Evolutionary conservation across 2,329 filamentous ascomycete species (phyloP).

Genomic region (Dothideomycetes sp.): DNA sequence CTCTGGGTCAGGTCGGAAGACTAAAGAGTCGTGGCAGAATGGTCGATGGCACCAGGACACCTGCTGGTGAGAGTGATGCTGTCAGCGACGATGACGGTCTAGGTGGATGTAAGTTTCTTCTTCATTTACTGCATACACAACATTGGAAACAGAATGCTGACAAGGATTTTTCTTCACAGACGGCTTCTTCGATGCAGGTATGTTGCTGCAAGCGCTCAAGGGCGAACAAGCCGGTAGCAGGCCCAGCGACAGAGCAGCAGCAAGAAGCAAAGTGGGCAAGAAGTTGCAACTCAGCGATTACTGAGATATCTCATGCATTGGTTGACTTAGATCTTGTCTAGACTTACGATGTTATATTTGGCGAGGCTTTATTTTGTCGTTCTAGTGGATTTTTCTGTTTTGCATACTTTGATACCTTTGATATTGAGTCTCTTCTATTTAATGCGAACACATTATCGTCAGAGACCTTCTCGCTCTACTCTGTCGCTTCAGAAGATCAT

Average conservation of each 20-base stretch:
- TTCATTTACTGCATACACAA: neutral
- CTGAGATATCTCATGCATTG: too few species aligned
- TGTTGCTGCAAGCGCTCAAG: constrained; percentile 82
- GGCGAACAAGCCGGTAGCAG: constrained; percentile 48
- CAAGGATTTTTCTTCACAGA: constrained; percentile 53
- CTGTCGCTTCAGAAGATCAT: too few species aligned
- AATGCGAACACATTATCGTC: too few species aligned
- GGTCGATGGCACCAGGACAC: constrained; percentile 51
- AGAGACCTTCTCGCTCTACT: too few species aligned
- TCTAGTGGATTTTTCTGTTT: too few species aligned
- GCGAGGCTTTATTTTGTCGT: too few species aligned
- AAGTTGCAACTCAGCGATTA: constrained; percentile 64
- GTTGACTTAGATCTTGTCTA: too few species aligned
- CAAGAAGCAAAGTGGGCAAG: constrained; percentile 63
- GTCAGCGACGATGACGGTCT: constrained; percentile 80
- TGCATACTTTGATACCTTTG: too few species aligned
- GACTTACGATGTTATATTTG: too few species aligned
- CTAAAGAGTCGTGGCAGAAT: constrained; percentile 65
- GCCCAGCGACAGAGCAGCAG: constrained; percentile 47
- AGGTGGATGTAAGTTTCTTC: constrained; percentile 73
- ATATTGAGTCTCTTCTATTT: too few species aligned
- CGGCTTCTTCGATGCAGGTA: constrained; percentile 94
- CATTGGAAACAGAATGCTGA: constrained; percentile 8
- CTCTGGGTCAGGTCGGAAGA: constrained; percentile 35
- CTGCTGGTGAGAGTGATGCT: constrained; percentile 54